phyloP scores from a whole-genome alignment of 495 filamentous ascomycete species.

The Pyrenula massariospora region DNA sequence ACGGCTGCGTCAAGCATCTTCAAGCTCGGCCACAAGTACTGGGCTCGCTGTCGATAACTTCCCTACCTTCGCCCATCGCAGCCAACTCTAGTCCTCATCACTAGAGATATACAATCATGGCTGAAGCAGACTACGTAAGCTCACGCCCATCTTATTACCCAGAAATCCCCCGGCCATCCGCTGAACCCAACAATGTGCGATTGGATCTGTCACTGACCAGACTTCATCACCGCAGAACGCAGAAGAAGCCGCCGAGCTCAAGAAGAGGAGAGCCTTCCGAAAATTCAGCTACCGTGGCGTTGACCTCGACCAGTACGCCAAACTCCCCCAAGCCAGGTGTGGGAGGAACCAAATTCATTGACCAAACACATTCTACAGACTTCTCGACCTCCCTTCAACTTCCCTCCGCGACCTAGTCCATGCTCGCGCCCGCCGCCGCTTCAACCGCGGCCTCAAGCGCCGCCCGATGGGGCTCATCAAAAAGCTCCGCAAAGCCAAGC shows the following conservation, averaged over 20 bases:
- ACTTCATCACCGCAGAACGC: slow-evolving; percentile 54
- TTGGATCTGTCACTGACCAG: slow-evolving; percentile 24
- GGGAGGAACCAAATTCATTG: slow-evolving; percentile 9
- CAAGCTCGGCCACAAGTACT: slow-evolving; percentile 19
- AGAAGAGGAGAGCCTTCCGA: slow-evolving; percentile 98
- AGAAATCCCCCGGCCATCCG: too few relatives aligned
- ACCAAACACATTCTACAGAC: slow-evolving; percentile 35
- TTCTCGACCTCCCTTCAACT: slow-evolving; percentile 96
- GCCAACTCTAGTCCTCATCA: too few relatives aligned
- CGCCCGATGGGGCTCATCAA: slow-evolving; percentile 99
- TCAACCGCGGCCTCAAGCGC: slow-evolving; percentile 99
- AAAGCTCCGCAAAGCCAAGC: slow-evolving; percentile 99
- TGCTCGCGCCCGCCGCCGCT: slow-evolving; percentile 93
- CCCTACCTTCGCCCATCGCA: too few relatives aligned
- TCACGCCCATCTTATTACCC: slow-evolving; percentile 3
- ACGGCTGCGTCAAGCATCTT: too few relatives aligned
- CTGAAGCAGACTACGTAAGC: slow-evolving; percentile 86
- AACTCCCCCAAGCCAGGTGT: slow-evolving; percentile 14
- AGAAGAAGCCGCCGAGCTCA: slow-evolving; percentile 93
- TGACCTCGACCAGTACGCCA: slow-evolving; percentile 91
- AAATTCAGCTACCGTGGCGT: slow-evolving; percentile 99
- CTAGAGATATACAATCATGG: slow-evolving; percentile 89
- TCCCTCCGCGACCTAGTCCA: slow-evolving; percentile 98
- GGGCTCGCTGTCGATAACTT: too few relatives aligned
- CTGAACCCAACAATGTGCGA: background rate